Evolutionary conservation across 805 yeast genomes (phyloP), one percentile per base, ranked within the genome.

Genomic region (Myxozyma kluyveri): DNA sequence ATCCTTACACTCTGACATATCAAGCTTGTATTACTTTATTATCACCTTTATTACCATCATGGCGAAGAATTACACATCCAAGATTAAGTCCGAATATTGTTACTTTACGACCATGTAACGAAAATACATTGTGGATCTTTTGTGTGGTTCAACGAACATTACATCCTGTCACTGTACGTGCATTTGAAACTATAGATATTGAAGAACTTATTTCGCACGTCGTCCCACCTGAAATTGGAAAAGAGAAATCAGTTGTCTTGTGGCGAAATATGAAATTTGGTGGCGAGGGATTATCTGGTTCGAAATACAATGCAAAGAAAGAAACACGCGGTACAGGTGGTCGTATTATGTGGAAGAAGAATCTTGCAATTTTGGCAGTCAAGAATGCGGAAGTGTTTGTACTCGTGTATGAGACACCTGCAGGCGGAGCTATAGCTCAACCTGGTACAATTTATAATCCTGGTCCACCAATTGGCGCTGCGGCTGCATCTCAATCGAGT

Each of bases 221-320:
- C 12, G 46, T 55, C n/a, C 59, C 59, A 6, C 57, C 58, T 3
- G 54, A 54, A 32, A 40, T 55, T 19, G 58, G 58, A 5, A 55
- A 49, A 24, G 52, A 48, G 33, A 33, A 35, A 10, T 43, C 49
- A 7, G 59, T 55, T 26, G 59, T 55, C 4, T 47, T 55, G n/a
- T 55, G 59, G 59, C 35, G 59, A 9, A 55, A 55, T 37, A 55
- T 55, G 59, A 55, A 55, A 49, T 55, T 55, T 24, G 59, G 59
- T 4, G 59, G 59, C 19, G 59, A 55, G 21, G 58, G 47, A 2
- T 23, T 55, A 9, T 32, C 47, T 2, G 12, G 23, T 6, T 5
- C 41, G 21, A 53, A 44, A 27, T 55, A 55, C 42, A 52, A 53
- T 22, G 59, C 59, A 9, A 48, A 45, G 38, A 52, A 49, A 32